These are phyloP conservation scores for Globisporangium uncinulatum DNA, from an alignment of 352 stramenopile species.

Conservation along the genomic window DNA sequence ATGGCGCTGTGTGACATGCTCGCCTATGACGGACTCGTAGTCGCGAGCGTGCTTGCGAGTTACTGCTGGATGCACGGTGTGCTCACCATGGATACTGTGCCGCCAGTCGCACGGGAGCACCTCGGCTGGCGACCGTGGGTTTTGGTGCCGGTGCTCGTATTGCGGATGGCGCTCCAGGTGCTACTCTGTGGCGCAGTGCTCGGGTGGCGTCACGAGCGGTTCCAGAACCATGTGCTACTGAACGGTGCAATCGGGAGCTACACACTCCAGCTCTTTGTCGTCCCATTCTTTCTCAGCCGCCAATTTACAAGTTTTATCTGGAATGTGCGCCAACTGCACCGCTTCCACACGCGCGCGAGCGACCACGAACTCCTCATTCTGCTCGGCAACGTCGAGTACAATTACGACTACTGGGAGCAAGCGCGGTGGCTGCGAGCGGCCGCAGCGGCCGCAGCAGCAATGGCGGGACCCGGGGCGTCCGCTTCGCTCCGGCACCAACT, in stretches of 20 bases:
- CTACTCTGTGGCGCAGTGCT: constrained; percentile 4
- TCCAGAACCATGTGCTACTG: constrained; percentile 15
- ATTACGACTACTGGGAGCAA: constrained; percentile 9
- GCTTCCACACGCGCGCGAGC: constrained; percentile 6
- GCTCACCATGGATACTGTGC: constrained; percentile 18
- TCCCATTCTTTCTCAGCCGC: constrained; percentile 17
- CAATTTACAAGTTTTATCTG: constrained; percentile 13
- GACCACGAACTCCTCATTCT: constrained; percentile 10
- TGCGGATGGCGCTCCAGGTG: constrained; percentile 9
- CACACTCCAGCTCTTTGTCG: constrained; percentile 4
- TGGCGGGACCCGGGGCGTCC: background rate
- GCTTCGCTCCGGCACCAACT: background rate
- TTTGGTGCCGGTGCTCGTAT: constrained; percentile 2
- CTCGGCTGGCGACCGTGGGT: constrained; percentile 7
- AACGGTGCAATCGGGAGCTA: constrained; percentile 2
- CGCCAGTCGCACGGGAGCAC: constrained; percentile 6
- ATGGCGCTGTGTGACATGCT: constrained; percentile 12
- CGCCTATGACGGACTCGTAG: constrained; percentile 6
- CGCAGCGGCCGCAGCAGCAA: background rate
- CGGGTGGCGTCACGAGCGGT: background rate
- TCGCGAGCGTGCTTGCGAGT: background rate
- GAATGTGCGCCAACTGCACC: constrained; percentile 8
- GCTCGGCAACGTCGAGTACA: constrained; percentile 15
- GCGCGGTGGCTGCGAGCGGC: background rate
- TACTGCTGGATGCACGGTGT: constrained; percentile 20